Evolutionary conservation across 176 grass and related monocot species (phyloP), one percentile per base, ranked within the genome.

Genomic region (Oryza punctata): DNA sequence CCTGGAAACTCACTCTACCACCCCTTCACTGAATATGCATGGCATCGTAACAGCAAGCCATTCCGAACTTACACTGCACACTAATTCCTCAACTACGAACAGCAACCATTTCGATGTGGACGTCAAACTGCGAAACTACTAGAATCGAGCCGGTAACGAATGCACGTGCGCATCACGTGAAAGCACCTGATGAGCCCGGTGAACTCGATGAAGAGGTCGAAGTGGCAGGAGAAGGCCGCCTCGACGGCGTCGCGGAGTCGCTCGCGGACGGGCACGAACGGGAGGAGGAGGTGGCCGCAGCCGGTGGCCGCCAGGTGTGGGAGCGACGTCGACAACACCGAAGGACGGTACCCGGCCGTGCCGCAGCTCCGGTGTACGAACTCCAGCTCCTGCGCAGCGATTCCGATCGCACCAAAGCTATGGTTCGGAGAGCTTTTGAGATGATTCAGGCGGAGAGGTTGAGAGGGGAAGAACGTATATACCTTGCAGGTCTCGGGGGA

Each of bases 181-280:
- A 78, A 26, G 54, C n/a, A 95, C 95, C 95, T 98, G 84, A 95
- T 91, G 37, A 95, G 89, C 29, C 81, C 95, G 13, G 95, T 98
- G 78, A 98, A 98, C 85, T 98, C 95, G 83, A 95, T 78, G 72
- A 93, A 98, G 89, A 95, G 81, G 52, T 94, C 92, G 73, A 95
- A 98, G 6, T 88, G 81, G 85, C 95, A 95, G 15, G 70, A 80
- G 87, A 97, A 97, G 79, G 76, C 61, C 5, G 88, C 88, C 87
- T 98, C 95, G 40, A 98, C 88, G 15, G 69, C 78, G 43, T 98
- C 92, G 79, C 90, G 91, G 73, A 98, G 79, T 12, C 85, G 74
- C 69, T 98, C 92, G 14, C 95, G 88, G 57, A 91, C 43, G 46
- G 93, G 78, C 41, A 93, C 89, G 68, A 98, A 91, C 29, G 95